phyloP scores from a whole-genome alignment of 768 basidiomycete species.

The Lentinula sp. region DNA sequence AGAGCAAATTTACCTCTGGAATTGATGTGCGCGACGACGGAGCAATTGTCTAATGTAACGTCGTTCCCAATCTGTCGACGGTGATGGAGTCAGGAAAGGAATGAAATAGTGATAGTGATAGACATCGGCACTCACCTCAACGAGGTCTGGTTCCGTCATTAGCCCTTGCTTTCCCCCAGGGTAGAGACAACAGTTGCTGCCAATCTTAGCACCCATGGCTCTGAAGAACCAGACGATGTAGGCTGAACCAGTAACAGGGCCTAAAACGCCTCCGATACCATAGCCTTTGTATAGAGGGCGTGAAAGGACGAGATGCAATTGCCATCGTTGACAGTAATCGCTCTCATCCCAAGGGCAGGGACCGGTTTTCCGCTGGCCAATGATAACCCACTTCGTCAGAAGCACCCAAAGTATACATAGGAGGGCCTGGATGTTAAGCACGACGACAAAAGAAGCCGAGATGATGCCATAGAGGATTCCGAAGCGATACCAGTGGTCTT shows the following conservation, averaged over 20 bases:
- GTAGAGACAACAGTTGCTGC: conserved; percentile 33
- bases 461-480: conserved; percentile 33
- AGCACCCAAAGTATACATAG: conserved; percentile 34
- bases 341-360: conserved; percentile 40
- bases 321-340: conserved; percentile 45
- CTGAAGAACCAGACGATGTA: conserved; percentile 41
- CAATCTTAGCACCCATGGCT: conserved; percentile 37
- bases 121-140: conserved; percentile 21
- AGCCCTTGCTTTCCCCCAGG: conserved; percentile 32
- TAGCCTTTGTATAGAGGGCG: conserved; percentile 32
- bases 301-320: conserved; percentile 35
- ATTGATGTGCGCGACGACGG: conserved; percentile 43
- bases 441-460: conserved; percentile 28
- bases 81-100: background rate
- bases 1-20: conserved; percentile 39
- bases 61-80: conserved; percentile 30
- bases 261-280: conserved; percentile 35
- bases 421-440: conserved; percentile 31
- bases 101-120: background rate
- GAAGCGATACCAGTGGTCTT: conserved; percentile 30
- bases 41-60: conserved; percentile 39
- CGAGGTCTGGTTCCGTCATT: conserved; percentile 44
- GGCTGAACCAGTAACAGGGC: conserved; percentile 30
- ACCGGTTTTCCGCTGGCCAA: conserved; percentile 32
- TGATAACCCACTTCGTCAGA: conserved; percentile 34